Evolutionary conservation across 805 yeast species (phyloP), one percentile per base, ranked within the genome.

Genomic region (Ogataea sp.): DNA sequence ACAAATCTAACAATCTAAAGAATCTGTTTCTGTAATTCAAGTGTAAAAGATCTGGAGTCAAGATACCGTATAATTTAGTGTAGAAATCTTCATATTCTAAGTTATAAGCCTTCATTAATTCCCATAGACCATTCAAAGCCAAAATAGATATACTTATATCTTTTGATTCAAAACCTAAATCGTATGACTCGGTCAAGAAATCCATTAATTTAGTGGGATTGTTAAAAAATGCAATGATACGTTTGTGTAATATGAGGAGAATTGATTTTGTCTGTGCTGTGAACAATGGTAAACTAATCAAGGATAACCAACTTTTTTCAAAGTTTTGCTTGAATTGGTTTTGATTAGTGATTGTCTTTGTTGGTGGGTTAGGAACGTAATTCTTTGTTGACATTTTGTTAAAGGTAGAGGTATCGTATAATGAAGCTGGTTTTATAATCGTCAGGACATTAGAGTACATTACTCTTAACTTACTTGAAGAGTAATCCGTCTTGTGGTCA

Each of bases 51-150:
- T 78, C 73, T 15, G 86, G 83, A 15, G 86, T 86, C 35, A 93
- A 69, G 31, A 93, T 69, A 9, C 81, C 78, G 59, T 93, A 90
- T 31, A 90, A 71, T 61, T 90, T 89, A 36, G 69, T 61, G 64
- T 78, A 90, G 55, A 90, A 93, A 45, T 87, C 81, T 15, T 97
- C 97, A 58, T 90, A 90, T 53, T 90, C 97, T 50, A 90, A 68
- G 55, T 89, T 89, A 59, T 76, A 78, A 41, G 71, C 68, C 51
- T 75, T 84, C 80, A 90, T 90, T 43, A 90, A 68, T 51, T 78
- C 87, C 62, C 87, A 90, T 38, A 90, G 66, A 10, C 96, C 94
- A 58, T 88, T 90, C 50, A 90, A 69, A 2, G 97, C 81, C 39
- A 93, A 63, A 33, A 90, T 75, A 67, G 52, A 68, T 31, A 53